A percentile compares a stretch with the other conserved stretches of the same genome.
Evolutionary conservation across 768 basidiomycete genomes (phyloP).

Genomic region (Collybia sordida): DNA sequence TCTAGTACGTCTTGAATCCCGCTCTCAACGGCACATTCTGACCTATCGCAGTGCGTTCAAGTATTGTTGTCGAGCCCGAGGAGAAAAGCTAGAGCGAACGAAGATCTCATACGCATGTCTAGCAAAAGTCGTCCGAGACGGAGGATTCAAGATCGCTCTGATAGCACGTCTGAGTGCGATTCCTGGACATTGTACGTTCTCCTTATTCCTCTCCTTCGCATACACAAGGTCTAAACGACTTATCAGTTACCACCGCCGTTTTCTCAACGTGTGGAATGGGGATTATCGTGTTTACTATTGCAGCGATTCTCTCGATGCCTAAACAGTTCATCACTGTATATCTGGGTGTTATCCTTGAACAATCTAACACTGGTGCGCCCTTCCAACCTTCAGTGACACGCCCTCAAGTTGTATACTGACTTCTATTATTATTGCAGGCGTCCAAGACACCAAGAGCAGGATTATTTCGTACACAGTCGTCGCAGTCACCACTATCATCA

Average conservation of each 20-base stretch:
- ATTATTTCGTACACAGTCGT: slow-evolving; percentile 72
- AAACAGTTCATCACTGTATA: slow-evolving; percentile 94
- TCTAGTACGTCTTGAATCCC: slow-evolving; percentile 53
- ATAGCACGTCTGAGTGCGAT: slow-evolving; percentile 80
- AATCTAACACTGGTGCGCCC: slow-evolving; percentile 35
- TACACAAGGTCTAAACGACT: slow-evolving; percentile 6
- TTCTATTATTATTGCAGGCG: slow-evolving; percentile 22
- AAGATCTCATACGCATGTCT: slow-evolving; percentile 62
- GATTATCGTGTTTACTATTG: slow-evolving; percentile 72
- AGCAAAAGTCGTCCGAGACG: slow-evolving; percentile 74
- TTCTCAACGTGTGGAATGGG: slow-evolving; percentile 90
- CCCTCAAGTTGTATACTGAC: not conserved
- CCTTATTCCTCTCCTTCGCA: not conserved
- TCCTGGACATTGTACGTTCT: slow-evolving; percentile 73
- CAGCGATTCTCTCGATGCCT: slow-evolving; percentile 81
- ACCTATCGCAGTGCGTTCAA: slow-evolving; percentile 68
- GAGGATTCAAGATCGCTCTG: slow-evolving; percentile 83
- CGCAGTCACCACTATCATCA: slow-evolving; percentile 67
- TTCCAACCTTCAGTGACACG: not conserved
- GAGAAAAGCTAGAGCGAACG: slow-evolving; percentile 67
- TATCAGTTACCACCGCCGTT: slow-evolving; percentile 78
- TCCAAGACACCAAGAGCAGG: slow-evolving; percentile 45
- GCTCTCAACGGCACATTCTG: not conserved
- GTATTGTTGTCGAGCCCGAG: slow-evolving; percentile 72
- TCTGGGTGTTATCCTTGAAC: slow-evolving; percentile 77